Conservation (phyloP, 345 rosid species). For the Salix exigua region DNA sequence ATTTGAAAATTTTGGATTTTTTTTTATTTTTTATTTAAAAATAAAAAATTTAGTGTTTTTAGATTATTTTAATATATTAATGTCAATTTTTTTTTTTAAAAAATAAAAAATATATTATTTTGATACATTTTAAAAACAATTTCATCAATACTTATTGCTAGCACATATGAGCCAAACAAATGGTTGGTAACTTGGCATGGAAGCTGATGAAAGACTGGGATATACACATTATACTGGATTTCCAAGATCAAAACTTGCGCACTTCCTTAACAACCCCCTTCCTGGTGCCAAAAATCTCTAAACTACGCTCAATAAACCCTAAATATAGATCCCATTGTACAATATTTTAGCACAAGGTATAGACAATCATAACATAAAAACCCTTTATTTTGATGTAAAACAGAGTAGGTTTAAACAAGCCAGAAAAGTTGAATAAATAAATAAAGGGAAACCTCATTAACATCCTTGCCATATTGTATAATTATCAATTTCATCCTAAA, state of each 20-base stretch:
- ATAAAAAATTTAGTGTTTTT: too few species aligned
- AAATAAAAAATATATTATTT: too few species aligned
- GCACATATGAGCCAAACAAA: not conserved
- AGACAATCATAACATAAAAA: not conserved
- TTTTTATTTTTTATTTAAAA: too few species aligned
- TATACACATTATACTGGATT: not conserved
- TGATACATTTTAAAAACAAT: too few species aligned
- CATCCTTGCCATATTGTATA: not conserved
- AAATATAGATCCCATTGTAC: not conserved
- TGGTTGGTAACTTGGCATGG: not conserved
- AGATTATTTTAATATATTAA: too few species aligned
- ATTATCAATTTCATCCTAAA: not conserved
- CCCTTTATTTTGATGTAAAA: not conserved
- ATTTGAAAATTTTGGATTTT: rapidly evolving
- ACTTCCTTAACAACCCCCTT: not conserved
- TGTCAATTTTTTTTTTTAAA: too few species aligned
- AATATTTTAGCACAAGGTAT: not conserved
- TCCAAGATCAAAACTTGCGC: not conserved
- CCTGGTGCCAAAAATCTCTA: not conserved
- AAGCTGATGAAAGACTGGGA: not conserved
- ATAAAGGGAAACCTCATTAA: not conserved
- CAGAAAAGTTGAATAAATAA: not conserved
- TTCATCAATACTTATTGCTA: not conserved
- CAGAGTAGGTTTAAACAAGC: not conserved
- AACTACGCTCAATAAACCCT: not conserved